phyloP scores from a whole-genome alignment of 78 protist genomes.

The Mantamonas sphyraenae region DNA sequence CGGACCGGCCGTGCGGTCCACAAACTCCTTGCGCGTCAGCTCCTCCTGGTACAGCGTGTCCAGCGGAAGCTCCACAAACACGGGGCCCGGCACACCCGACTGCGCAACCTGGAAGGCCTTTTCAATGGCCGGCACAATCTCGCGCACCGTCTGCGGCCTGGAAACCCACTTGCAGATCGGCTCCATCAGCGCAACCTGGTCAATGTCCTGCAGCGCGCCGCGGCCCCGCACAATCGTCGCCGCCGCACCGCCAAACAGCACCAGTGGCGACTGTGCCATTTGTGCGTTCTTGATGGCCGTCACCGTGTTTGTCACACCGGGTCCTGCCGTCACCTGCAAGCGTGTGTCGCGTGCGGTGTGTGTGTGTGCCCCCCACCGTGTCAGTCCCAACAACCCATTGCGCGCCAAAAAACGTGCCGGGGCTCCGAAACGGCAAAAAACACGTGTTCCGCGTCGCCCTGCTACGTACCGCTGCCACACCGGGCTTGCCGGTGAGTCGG shows the following conservation, averaged over 20 bases:
- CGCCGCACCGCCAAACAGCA: constrained; percentile 70
- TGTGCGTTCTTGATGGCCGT: constrained; percentile 79
- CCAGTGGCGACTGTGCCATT: constrained; percentile 65
- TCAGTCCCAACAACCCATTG: too few species aligned
- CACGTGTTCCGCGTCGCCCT: too few species aligned
- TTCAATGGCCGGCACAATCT: constrained; percentile 49
- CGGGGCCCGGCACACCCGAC: constrained; percentile 73
- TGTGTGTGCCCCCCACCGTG: too few species aligned
- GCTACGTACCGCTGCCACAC: constrained; percentile 74
- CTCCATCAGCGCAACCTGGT: constrained; percentile 53
- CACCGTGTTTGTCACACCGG: constrained; percentile 75
- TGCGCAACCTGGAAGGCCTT: constrained; percentile 34
- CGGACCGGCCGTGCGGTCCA: too few species aligned
- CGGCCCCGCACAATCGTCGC: constrained; percentile 57
- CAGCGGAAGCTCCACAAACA: constrained; percentile 66
- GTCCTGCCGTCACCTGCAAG: constrained; percentile 82
- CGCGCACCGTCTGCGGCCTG: constrained; percentile 20
- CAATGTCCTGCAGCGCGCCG: constrained; percentile 77
- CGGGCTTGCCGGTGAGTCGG: constrained; percentile 64
- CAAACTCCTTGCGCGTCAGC: too few species aligned
- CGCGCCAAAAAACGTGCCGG: too few species aligned
- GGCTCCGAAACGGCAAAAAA: too few species aligned
- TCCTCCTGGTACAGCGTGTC: constrained; percentile 59
- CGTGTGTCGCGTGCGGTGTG: too few species aligned
- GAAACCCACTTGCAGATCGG: constrained; percentile 45